Evolutionary conservation across 2,329 filamentous ascomycete species (phyloP).

Genomic region (Orbilia oligospora): DNA sequence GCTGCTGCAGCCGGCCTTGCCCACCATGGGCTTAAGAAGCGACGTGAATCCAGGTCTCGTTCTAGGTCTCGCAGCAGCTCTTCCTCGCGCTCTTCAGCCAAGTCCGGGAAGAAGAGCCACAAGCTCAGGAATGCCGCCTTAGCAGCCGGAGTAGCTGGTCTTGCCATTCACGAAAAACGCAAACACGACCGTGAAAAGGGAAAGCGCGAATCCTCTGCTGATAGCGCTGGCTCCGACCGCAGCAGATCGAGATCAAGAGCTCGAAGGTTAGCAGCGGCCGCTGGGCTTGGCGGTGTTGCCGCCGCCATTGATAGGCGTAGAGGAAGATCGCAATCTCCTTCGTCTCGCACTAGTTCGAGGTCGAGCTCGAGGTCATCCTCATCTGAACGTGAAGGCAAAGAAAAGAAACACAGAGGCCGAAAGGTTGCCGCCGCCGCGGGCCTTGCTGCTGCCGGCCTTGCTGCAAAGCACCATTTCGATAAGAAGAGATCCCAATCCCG

Average conservation of each 20-base stretch:
- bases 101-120: conserved; percentile 52
- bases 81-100: conserved; percentile 29
- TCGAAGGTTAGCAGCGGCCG: conserved; percentile 51
- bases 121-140: conserved; percentile 56
- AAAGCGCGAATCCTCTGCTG: conserved; percentile 32
- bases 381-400: conserved; percentile 46
- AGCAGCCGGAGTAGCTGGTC: conserved; percentile 49
- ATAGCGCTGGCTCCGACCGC: conserved; percentile 27
- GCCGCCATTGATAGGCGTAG: conserved; percentile 33
- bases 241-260: conserved; percentile 52
- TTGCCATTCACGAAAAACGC: conserved; percentile 54
- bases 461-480: conserved; percentile 59
- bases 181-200: conserved; percentile 54
- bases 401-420: conserved; percentile 53
- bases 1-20: conserved; percentile 49
- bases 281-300: conserved; percentile 56
- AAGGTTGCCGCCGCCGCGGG: conserved; percentile 50
- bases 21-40: conserved; percentile 53
- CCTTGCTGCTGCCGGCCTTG: conserved; percentile 47
- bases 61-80: conserved; percentile 53
- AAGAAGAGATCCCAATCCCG: conserved; percentile 48
- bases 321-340: conserved; percentile 44
- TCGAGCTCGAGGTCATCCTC: conserved; percentile 52
- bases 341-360: conserved; percentile 49
- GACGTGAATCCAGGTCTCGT: conserved; percentile 49